phyloP scores from a whole-genome alignment of 2,329 filamentous ascomycete genomes.

The Talaromyces sp. region DNA sequence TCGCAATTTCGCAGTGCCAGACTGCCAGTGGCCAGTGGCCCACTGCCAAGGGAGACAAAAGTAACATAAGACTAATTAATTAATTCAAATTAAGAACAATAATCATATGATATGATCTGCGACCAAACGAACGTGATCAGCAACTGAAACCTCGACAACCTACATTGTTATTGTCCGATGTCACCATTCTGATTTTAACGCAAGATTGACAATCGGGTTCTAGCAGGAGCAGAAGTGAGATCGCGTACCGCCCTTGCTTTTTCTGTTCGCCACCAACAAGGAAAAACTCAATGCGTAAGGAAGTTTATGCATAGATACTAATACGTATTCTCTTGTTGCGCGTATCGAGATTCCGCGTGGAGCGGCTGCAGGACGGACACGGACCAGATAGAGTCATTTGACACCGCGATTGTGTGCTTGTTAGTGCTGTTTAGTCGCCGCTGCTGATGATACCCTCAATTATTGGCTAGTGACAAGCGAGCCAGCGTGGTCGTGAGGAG shows the following conservation, averaged over 20 bases:
- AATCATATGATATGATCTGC: background rate
- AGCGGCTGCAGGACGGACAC: background rate
- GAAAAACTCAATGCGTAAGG: too few species aligned
- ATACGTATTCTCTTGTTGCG: background rate
- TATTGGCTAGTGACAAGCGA: too few species aligned
- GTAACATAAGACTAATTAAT: too few species aligned
- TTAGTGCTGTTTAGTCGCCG: background rate
- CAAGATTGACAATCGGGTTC: background rate
- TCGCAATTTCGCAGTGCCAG: background rate
- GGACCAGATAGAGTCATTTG: background rate
- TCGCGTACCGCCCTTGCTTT: too few species aligned
- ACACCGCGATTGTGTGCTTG: background rate
- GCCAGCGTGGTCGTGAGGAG: too few species aligned
- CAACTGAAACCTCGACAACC: background rate
- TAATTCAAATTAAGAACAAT: too few species aligned
- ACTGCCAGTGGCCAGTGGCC: background rate
- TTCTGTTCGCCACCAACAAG: too few species aligned
- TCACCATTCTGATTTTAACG: background rate
- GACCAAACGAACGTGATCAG: background rate
- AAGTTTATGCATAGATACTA: too few species aligned
- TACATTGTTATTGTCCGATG: background rate
- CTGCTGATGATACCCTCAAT: too few species aligned
- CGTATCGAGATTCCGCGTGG: background rate
- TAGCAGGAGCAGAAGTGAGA: too few species aligned
- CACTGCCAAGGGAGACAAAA: background rate